Conservation (phyloP, 495 filamentous ascomycete genomes). For the Aspergillus ostianus region DNA sequence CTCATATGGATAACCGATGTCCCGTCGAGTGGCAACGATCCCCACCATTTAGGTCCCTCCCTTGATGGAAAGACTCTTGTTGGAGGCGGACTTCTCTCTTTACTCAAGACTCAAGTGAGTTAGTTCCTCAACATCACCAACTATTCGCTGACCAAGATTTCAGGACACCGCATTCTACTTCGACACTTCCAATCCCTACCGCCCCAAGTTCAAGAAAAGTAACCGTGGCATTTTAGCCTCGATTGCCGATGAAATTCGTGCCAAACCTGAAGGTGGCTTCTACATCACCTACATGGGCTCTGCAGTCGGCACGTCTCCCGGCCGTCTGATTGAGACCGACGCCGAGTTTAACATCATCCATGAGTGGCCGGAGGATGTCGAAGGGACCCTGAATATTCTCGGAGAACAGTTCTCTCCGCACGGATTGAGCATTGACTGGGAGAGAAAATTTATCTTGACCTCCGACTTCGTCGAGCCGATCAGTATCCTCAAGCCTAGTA, state of each 20-base stretch:
- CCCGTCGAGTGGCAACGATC: slow-evolving; percentile 58
- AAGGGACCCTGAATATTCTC: slow-evolving; percentile 51
- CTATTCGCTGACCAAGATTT: too few species aligned
- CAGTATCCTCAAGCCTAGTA: slow-evolving; percentile 56
- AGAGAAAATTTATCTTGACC: slow-evolving; percentile 55
- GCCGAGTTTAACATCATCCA: slow-evolving; percentile 59
- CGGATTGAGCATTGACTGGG: slow-evolving; percentile 57
- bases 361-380: slow-evolving; percentile 57
- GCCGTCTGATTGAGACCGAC: slow-evolving; percentile 60
- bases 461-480: slow-evolving; percentile 63
- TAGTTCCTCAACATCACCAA: too few species aligned
- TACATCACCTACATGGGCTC: slow-evolving; percentile 61
- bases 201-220: slow-evolving; percentile 56
- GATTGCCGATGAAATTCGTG: slow-evolving; percentile 62
- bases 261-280: slow-evolving; percentile 64
- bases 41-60: slow-evolving; percentile 59
- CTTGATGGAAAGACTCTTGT: slow-evolving; percentile 59
- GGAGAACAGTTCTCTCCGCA: slow-evolving; percentile 60
- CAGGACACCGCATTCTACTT: slow-evolving; percentile 66
- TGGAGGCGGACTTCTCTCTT: slow-evolving; percentile 59
- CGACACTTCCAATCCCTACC: slow-evolving; percentile 56
- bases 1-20: slow-evolving; percentile 59
- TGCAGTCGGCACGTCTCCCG: slow-evolving; percentile 55
- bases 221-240: slow-evolving; percentile 56
- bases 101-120: slow-evolving; percentile 47